Conservation (phyloP, 169 alveolate species). For the Perkinsus chesapeaki region DNA sequence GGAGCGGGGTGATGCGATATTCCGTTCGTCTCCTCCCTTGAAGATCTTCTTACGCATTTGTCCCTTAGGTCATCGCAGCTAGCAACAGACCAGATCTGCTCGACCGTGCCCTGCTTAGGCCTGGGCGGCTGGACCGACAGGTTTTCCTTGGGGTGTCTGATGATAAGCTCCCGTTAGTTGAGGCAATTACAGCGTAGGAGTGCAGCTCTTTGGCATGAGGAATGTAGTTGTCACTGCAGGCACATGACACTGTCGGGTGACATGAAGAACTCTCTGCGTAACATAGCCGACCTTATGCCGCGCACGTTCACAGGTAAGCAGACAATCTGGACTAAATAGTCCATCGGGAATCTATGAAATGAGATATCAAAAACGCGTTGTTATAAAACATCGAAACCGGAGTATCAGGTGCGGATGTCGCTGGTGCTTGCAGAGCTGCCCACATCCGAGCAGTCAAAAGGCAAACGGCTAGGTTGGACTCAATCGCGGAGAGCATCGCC, state of each 20-base stretch:
- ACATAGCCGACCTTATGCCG: neutral
- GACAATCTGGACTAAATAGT: neutral
- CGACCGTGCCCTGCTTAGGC: conserved; percentile 86
- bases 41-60: neutral
- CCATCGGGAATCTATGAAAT: no score
- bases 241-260: neutral
- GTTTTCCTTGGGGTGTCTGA: conserved; percentile 41
- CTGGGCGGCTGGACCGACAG: conserved; percentile 78
- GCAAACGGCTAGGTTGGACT: neutral
- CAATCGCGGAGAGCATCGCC: neutral
- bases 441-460: neutral
- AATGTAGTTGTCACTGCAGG: neutral
- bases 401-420: neutral
- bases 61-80: conserved; percentile 86
- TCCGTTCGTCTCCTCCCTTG: neutral
- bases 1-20: neutral
- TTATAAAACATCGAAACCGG: no score
- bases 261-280: neutral
- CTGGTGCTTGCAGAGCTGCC: neutral
- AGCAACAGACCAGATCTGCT: conserved; percentile 88
- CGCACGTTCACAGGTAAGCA: neutral
- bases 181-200: conserved; percentile 20
- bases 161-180: conserved; percentile 39
- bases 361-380: no score
- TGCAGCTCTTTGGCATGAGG: neutral